Conservation (phyloP, 2,329 filamentous ascomycete genomes). For the Fusarium tupiense region DNA sequence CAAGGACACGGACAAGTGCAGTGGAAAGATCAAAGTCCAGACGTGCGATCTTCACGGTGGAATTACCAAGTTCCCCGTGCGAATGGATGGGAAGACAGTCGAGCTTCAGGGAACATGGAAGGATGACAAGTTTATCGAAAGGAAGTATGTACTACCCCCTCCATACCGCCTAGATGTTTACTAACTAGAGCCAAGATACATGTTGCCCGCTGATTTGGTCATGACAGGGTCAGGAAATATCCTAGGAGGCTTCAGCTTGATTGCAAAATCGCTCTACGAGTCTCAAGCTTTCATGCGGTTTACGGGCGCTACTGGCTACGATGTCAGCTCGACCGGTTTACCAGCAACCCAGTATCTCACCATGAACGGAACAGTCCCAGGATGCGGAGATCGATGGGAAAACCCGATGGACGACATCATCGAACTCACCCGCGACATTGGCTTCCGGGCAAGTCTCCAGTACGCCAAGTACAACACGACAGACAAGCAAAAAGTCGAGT, state of each 20-base stretch:
- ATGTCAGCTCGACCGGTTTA: conserved; percentile 4
- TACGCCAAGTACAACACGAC: conserved; percentile 33
- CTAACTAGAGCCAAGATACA: conserved; percentile 14
- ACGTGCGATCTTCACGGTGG: conserved; percentile 36
- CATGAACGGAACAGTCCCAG: conserved; percentile 6
- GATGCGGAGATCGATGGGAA: conserved; percentile 21
- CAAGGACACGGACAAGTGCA: conserved; percentile 20
- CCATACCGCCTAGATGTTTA: accelerated
- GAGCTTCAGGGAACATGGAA: conserved; percentile 24
- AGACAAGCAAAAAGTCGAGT: conserved; percentile 26
- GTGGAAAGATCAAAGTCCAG: conserved; percentile 21
- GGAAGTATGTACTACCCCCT: conserved; percentile 8
- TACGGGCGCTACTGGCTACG: conserved; percentile 29
- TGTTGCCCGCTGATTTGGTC: conserved; percentile 11
- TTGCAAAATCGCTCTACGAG: conserved; percentile 11
- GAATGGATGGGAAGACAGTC: conserved; percentile 1
- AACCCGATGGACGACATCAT: conserved; percentile 39
- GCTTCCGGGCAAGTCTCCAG: conserved; percentile 34
- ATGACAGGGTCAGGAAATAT: conserved; percentile 21
- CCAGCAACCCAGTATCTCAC: conserved; percentile 34
- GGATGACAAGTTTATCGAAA: conserved; percentile 30
- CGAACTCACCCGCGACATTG: conserved; percentile 33
- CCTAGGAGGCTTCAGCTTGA: conserved; percentile 28
- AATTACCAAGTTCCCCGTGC: conserved; percentile 20
- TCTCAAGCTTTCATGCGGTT: conserved; percentile 23